Conservation (phyloP, 164 flowering plant genomes). For the Houttuynia cordata region DNA sequence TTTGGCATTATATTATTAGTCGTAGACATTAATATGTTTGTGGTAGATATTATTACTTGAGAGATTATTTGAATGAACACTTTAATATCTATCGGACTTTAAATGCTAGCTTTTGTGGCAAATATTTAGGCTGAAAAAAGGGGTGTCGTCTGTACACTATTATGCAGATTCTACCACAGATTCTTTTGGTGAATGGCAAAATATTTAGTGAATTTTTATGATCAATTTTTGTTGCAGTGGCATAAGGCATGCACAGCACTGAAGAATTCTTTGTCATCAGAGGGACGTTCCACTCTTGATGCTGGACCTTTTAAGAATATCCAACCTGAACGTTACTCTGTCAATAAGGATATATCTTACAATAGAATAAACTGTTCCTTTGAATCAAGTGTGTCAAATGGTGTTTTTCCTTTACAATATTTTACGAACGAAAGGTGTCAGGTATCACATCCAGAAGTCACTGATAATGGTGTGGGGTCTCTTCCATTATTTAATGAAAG, state of each 20-base stretch:
- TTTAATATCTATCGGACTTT: not conserved
- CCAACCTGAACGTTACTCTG: constrained; percentile 48
- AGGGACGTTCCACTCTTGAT: constrained; percentile 13
- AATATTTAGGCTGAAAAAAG: too few relatives aligned
- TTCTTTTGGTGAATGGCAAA: not conserved
- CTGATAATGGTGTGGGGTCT: constrained; percentile 19
- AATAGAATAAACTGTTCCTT: constrained; percentile 21
- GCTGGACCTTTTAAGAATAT: constrained; percentile 51
- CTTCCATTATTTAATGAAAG: constrained; percentile 5
- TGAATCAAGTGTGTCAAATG: constrained; percentile 26
- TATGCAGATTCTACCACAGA: not conserved
- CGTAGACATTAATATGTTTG: not conserved
- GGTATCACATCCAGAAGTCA: constrained; percentile 35
- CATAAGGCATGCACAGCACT: constrained; percentile 41
- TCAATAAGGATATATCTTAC: constrained; percentile 30
- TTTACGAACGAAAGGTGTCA: constrained; percentile 66
- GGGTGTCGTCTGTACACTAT: not conserved
- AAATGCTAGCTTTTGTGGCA: not conserved
- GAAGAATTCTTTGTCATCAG: constrained; percentile 23
- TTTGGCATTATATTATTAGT: not conserved
- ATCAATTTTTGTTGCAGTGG: constrained; percentile 54
- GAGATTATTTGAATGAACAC: not conserved
- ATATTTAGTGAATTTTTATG: not conserved
- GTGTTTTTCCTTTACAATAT: constrained; percentile 86
- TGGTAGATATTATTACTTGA: not conserved